phyloP scores from a whole-genome alignment of 75 land plant genomes.

The Isoetes taiwanensis region DNA sequence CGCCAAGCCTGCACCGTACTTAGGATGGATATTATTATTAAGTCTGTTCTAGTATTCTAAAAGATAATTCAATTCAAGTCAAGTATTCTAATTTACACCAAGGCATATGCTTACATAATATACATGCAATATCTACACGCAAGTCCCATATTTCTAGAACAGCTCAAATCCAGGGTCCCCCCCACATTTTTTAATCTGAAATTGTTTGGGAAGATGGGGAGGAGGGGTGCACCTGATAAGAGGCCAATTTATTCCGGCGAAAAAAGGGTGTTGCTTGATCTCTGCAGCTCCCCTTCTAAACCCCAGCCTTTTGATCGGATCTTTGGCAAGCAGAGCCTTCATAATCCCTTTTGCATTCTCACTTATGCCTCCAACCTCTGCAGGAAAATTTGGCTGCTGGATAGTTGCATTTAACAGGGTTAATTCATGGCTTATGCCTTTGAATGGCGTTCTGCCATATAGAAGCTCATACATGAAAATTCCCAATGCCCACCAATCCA shows the following conservation, averaged over 20 bases:
- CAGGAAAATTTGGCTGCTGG: slow-evolving; percentile 37
- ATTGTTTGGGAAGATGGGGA: no score
- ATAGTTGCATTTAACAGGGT: slow-evolving; percentile 54
- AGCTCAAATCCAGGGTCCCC: no score
- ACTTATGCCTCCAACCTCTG: background rate
- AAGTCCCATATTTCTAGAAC: no score
- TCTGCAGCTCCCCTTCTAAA: slow-evolving; percentile 53
- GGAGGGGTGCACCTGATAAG: slow-evolving; percentile 40
- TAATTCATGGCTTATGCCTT: slow-evolving; percentile 44
- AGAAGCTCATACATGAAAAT: slow-evolving; percentile 61
- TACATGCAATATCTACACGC: no score
- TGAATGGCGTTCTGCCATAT: slow-evolving; percentile 64
- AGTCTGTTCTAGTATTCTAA: no score
- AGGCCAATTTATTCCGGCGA: slow-evolving; percentile 62
- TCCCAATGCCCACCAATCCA: slow-evolving; percentile 88
- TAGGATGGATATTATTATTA: no score
- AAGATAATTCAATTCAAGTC: no score
- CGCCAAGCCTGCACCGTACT: no score
- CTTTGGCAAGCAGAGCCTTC: slow-evolving; percentile 38
- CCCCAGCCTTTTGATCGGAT: slow-evolving; percentile 49
- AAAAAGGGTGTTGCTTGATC: slow-evolving; percentile 58
- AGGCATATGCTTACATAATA: no score
- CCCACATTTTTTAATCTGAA: no score
- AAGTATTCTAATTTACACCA: no score
- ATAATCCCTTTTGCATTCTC: slow-evolving; percentile 37